A percentile compares a stretch with the other conserved stretches of the same genome.
Conservation (phyloP, 257 asterid species). For the Orobanche coerulescens region DNA sequence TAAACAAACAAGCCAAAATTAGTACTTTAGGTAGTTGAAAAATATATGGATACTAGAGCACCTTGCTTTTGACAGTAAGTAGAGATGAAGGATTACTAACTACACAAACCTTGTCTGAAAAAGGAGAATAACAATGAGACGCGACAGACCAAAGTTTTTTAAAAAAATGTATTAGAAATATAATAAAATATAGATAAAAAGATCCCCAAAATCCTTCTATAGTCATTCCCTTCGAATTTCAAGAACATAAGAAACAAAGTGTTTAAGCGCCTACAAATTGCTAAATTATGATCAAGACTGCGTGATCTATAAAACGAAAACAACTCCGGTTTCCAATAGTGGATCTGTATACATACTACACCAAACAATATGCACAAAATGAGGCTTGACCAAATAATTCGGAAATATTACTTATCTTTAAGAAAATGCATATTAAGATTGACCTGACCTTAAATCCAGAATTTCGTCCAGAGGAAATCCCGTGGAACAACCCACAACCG, state of each 20-base stretch:
- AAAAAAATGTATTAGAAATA: too few relatives aligned
- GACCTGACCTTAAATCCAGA: slow-evolving; percentile 84
- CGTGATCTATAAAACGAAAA: background rate
- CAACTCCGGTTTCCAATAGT: slow-evolving; percentile 4
- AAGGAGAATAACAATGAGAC: too few relatives aligned
- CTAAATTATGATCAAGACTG: background rate
- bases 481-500: slow-evolving; percentile 61
- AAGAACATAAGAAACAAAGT: background rate
- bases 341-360: slow-evolving; percentile 1
- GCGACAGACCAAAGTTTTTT: too few relatives aligned
- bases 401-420: background rate
- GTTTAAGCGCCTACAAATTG: background rate
- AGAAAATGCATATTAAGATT: slow-evolving; percentile 1
- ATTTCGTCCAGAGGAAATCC: slow-evolving; percentile 71
- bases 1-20: background rate
- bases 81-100: too few relatives aligned
- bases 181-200: too few relatives aligned
- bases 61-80: background rate
- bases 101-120: too few relatives aligned
- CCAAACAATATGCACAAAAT: background rate
- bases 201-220: background rate
- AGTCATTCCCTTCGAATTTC: background rate
- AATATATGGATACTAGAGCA: background rate
- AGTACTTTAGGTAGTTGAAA: background rate
- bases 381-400: background rate